A percentile compares a stretch with the other conserved stretches of the same genome.
phyloP scores from a whole-genome alignment of 768 basidiomycete genomes.

The Dendrothele bispora region DNA sequence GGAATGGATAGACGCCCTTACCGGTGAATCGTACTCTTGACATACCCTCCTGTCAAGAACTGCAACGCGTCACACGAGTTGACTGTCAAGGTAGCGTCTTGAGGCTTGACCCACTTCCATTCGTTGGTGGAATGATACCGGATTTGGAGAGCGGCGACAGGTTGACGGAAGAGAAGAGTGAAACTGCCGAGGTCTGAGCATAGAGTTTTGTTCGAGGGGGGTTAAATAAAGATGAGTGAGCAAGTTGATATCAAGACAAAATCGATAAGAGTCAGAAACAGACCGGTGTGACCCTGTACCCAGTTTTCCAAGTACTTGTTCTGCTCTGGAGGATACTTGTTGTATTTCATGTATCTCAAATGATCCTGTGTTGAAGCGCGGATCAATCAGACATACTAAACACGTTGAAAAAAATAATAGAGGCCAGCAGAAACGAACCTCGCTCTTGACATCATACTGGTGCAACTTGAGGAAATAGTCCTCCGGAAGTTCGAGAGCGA shows the following conservation, averaged over 20 bases:
- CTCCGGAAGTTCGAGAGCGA: slow-evolving; percentile 52
- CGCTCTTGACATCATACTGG: slow-evolving; percentile 44
- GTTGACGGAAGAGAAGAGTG: slow-evolving; percentile 56
- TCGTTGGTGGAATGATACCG: slow-evolving; percentile 42
- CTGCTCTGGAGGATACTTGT: slow-evolving; percentile 40
- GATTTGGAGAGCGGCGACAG: slow-evolving; percentile 55
- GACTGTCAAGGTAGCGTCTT: slow-evolving; percentile 45
- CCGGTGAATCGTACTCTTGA: slow-evolving; percentile 44
- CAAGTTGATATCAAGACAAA: background rate
- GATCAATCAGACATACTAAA: background rate
- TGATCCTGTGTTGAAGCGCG: slow-evolving; percentile 28
- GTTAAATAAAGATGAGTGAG: background rate
- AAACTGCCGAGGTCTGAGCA: slow-evolving; percentile 43
- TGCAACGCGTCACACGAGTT: slow-evolving; percentile 45
- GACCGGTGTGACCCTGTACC: slow-evolving; percentile 44
- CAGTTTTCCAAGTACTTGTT: slow-evolving; percentile 35
- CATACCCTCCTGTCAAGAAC: slow-evolving; percentile 47
- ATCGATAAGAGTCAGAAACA: background rate
- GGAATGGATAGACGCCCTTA: slow-evolving; percentile 7
- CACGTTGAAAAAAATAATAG: background rate
- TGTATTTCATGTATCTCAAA: slow-evolving; percentile 57
- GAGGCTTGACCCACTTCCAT: slow-evolving; percentile 58
- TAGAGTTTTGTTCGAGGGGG: background rate
- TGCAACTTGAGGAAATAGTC: slow-evolving; percentile 48
- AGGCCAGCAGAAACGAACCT: slow-evolving; percentile 20